Evolutionary conservation across 371 early-diverging fungal genomes (phyloP).

Genomic region (Homolaphlyctis polyrhiza): DNA sequence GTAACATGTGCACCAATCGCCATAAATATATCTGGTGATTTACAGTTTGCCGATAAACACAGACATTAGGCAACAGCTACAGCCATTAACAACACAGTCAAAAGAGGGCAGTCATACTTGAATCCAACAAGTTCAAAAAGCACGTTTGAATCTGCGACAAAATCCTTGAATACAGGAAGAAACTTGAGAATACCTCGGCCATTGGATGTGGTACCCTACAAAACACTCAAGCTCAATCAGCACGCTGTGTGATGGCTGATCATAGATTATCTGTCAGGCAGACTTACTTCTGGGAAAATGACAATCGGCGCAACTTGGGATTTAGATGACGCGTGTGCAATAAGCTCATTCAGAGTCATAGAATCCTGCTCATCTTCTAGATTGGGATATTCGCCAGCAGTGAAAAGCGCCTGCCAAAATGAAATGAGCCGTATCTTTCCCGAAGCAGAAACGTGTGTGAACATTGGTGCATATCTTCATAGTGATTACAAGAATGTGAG

Average conservation of each 20-base stretch:
- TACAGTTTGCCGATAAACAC: conserved; percentile 1
- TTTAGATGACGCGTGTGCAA: conserved; percentile 21
- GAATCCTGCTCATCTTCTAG: conserved; percentile 28
- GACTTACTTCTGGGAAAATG: conserved; percentile 70
- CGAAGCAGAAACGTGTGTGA: conserved; percentile 59
- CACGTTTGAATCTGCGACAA: background rate
- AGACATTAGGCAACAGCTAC: background rate
- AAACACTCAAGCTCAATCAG: background rate
- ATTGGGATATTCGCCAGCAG: conserved; percentile 36
- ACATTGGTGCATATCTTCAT: conserved; percentile 22
- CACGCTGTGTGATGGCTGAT: too few species aligned
- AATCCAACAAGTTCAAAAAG: conserved; percentile 67
- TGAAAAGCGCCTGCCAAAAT: conserved; percentile 55
- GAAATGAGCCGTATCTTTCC: conserved; percentile 48
- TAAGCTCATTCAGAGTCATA: conserved; percentile 44
- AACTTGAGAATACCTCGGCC: conserved; percentile 77
- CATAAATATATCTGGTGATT: conserved; percentile 57
- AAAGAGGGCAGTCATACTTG: conserved; percentile 49
- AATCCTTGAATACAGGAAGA: conserved; percentile 32
- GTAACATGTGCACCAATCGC: conserved; percentile 61
- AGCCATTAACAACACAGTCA: background rate
- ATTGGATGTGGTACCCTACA: conserved; percentile 79
- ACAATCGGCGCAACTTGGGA: conserved; percentile 61
- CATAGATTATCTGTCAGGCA: background rate
- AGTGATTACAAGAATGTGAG: too few species aligned